Evolutionary conservation across 129 eudicot species (phyloP).

Genomic region (Centaurea solstitialis): DNA sequence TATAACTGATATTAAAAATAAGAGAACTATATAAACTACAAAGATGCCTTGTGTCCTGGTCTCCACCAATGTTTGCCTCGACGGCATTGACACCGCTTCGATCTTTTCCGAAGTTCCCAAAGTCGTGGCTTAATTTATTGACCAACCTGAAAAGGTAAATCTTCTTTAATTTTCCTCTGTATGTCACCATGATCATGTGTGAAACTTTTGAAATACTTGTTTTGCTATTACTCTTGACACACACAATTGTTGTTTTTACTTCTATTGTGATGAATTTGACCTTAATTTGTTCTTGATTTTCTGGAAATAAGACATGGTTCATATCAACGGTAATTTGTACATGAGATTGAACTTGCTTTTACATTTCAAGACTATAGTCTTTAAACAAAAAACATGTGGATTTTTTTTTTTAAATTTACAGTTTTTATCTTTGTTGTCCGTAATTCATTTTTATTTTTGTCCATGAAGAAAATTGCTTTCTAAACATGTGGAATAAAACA

Average conservation of each 20-base stretch:
- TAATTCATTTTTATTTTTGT: neutral
- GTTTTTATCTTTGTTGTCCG: neutral
- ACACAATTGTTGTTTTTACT: neutral
- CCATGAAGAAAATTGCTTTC: too few relatives aligned
- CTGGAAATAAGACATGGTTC: neutral
- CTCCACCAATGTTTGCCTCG: conserved; percentile 72
- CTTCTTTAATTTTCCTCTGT: neutral
- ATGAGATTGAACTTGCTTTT: neutral
- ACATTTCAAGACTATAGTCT: neutral
- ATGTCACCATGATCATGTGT: neutral
- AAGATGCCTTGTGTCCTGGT: conserved; percentile 84
- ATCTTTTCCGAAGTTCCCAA: conserved; percentile 56
- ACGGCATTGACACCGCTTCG: conserved; percentile 61
- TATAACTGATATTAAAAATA: neutral
- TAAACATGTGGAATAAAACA: too few relatives aligned
- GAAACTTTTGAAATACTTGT: neutral
- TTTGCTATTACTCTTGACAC: neutral
- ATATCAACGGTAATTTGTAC: neutral
- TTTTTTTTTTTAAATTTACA: too few relatives aligned
- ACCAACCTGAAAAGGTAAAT: conserved; percentile 55
- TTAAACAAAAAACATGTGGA: too few relatives aligned
- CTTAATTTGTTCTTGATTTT: neutral
- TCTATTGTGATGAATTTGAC: neutral
- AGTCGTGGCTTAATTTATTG: conserved; percentile 59
- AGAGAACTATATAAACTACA: neutral